Percentiles rank a stretch among this genome's conserved stretches.
Conservation (phyloP, 176 grass and related monocot species). For the Thalia dealbata region DNA sequence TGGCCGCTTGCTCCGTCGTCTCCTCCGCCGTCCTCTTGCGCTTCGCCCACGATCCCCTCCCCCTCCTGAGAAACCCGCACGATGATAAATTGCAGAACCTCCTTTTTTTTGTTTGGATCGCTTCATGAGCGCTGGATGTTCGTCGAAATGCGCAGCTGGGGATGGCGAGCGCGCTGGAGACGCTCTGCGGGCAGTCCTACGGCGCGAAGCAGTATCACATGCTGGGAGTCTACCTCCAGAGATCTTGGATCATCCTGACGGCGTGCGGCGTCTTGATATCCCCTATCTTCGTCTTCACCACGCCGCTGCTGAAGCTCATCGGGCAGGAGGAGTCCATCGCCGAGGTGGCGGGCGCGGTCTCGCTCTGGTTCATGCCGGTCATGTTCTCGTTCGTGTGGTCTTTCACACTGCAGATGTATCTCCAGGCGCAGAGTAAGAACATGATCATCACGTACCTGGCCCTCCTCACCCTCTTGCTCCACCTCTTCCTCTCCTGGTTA, state of each 20-base stretch:
- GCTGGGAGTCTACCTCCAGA: slow-evolving; percentile 66
- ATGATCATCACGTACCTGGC: slow-evolving; percentile 55
- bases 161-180: slow-evolving; percentile 76
- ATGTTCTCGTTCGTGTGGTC: slow-evolving; percentile 41
- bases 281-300: slow-evolving; percentile 52
- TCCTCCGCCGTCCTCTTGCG: no score
- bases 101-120: no score
- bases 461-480: slow-evolving; percentile 39
- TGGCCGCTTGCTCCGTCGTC: no score
- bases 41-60: no score
- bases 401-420: slow-evolving; percentile 78
- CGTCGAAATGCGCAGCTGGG: slow-evolving; percentile 32
- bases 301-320: slow-evolving; percentile 34
- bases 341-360: slow-evolving; percentile 32
- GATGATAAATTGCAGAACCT: no score
- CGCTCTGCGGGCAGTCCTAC: slow-evolving; percentile 59
- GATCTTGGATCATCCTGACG: slow-evolving; percentile 59
- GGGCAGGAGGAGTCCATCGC: slow-evolving; percentile 52
- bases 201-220: slow-evolving; percentile 58
- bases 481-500: slow-evolving; percentile 54
- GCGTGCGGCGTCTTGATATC: slow-evolving; percentile 15
- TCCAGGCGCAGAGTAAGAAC: slow-evolving; percentile 80
- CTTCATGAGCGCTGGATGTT: background rate
- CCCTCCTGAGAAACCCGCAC: no score
- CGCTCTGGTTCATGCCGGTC: slow-evolving; percentile 61